A percentile compares a stretch with the other conserved stretches of the same genome.
Evolutionary conservation across 2,329 filamentous ascomycete genomes (phyloP).

Genomic region (Penicillium capsulatum): DNA sequence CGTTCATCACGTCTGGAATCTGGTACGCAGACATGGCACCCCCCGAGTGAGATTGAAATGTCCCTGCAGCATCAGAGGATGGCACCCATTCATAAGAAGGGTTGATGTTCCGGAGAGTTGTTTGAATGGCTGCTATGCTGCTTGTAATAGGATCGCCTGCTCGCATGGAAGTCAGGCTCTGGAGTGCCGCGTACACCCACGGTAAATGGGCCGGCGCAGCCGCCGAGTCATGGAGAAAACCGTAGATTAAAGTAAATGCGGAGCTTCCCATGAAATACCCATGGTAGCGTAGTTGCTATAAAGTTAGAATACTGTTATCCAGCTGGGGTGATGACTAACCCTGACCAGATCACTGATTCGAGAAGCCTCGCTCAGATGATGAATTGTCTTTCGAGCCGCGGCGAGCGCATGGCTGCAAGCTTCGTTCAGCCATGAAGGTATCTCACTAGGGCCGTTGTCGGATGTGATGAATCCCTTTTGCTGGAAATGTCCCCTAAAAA

Average conservation of each 20-base stretch:
- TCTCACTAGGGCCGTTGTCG: slow-evolving; percentile 17
- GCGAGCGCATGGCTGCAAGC: slow-evolving; percentile 44
- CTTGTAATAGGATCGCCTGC: slow-evolving; percentile 25
- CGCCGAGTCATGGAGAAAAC: slow-evolving; percentile 41
- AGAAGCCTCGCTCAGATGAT: slow-evolving; percentile 40
- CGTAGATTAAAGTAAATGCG: slow-evolving; percentile 42
- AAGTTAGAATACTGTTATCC: slow-evolving; percentile 1
- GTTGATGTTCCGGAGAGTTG: slow-evolving; percentile 30
- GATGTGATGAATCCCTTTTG: slow-evolving; percentile 20
- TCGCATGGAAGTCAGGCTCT: slow-evolving; percentile 38
- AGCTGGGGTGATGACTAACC: slow-evolving; percentile 21
- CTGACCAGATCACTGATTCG: slow-evolving; percentile 39
- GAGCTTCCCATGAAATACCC: slow-evolving; percentile 45
- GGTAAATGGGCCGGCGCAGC: slow-evolving; percentile 39
- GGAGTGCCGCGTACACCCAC: slow-evolving; percentile 41
- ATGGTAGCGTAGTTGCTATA: slow-evolving; percentile 44
- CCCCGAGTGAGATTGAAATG: too few species aligned
- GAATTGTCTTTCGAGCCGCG: slow-evolving; percentile 41
- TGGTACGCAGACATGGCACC: too few species aligned
- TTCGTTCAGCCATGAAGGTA: slow-evolving; percentile 42
- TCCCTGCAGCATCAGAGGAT: neutral
- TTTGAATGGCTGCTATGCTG: slow-evolving; percentile 32
- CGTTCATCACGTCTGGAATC: too few species aligned
- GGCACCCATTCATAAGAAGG: slow-evolving; percentile 29
- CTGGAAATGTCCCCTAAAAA: slow-evolving; percentile 43